Evolutionary conservation across 495 filamentous ascomycete genomes (phyloP), one percentile per base, ranked within the genome.

Genomic region (Filosporella fistucella): DNA sequence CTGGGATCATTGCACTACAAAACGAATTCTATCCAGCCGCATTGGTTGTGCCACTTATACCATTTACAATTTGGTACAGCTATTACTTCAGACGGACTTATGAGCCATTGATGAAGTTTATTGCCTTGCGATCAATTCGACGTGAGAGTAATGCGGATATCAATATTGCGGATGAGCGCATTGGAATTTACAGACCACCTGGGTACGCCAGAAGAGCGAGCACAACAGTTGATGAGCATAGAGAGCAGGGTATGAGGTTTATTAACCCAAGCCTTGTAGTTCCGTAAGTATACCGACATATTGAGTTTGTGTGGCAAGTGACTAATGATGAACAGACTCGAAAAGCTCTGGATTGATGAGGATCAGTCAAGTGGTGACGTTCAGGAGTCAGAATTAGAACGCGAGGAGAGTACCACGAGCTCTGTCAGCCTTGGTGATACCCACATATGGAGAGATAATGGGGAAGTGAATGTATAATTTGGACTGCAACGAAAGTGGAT

Each of bases 91-190:
- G 74, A 7, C 69, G 73, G 20, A 84, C 81, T 9, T 97, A 89
- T 52, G 84, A 86, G 52, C 91, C 91, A 0, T 64, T 96, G 42
- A 95, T 87, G 66, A 84, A 82, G 50, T 97, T 91, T 61, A 97
- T 97, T 60, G 89, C 94, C 23, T 68, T 99, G 24, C 75, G 86
- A 55, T 94, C 88, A 56, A 88, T 96, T 45, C 74, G 81, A 52
- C 69, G 77, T 4, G 76, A 81, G 2, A 68, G 74, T 37, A 58
- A 59, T 25, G 60, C 59, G 2, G 68, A 58, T 8, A 54, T 62
- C 21, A 60, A 63, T 29, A 60, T 66, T 23, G 50, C 66, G 14
- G 67, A 69, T 33, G 68, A 65, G 2, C 61, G 66, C 34, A 56
- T 65, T 18, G 68, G 63, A 3, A 64, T 65, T 25, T 62, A 67